Base-by-base conservation (phyloP, 495 filamentous ascomycete genomes). In the Hypoxylon crocopeplum region DNA sequence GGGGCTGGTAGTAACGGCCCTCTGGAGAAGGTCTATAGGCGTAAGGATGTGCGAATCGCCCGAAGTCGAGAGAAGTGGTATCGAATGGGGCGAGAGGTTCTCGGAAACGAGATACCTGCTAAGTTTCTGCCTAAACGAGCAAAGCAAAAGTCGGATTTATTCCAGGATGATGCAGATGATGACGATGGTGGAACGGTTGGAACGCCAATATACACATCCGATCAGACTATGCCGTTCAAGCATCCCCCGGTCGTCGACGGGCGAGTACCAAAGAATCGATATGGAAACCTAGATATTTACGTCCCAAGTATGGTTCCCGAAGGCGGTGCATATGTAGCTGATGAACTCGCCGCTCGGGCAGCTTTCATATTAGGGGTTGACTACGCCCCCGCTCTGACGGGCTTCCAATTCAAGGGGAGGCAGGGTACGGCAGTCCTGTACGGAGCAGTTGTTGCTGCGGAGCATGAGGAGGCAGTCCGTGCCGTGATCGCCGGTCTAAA, bases 251-350 rank as follows among this genome's bases (percentile, higher is more conserved):
- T 98, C 7, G 74, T 87, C 1, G 69, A 83, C 39, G 93, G 93
- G 4, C 79, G 73, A 12, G 81, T 99, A 7, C 94, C 93, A 3
- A 89, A 87, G 56, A 99, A 99, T 62, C 80, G 76, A 7, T 99
- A 86, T 65, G 90, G 90, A 0, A 99, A 99, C 62, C 66, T 98
- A 34, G 94, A 98, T 68, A 66, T 98, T 19, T 98, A 93, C 68
- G 90, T 94, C 7, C 88, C 93, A 1, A 91, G 85, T 56, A 99
- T 99, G 94, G 78, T 97, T 6, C 94, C 94, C 0, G 70, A 79
- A 11, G 95, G 94, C 11, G 94, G 87, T 1, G 78, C 80, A 30
- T 90, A 99, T 24, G 48, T 79, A 1, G 27, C 69, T 38, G 81
- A 88, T 63, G 79, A 85, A 20, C 79, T 87, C 27, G 86, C 89